Evolutionary conservation across 768 basidiomycete genomes (phyloP).

Genomic region (Lentinula sp.): DNA sequence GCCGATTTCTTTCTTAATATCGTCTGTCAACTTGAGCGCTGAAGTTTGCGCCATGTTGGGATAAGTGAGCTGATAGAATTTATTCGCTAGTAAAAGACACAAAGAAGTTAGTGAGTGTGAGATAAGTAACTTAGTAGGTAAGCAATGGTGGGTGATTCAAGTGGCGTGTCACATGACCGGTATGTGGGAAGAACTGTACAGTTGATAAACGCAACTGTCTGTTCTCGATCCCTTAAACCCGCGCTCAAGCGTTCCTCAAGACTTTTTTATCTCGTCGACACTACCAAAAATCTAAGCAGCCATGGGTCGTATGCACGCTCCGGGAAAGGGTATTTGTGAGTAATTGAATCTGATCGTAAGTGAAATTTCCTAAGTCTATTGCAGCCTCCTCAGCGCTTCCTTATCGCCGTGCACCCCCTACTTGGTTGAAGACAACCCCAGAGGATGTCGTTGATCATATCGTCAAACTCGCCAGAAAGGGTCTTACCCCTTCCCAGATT

Average conservation of each 20-base stretch:
- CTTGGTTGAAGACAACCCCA: conserved; percentile 95
- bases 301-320: conserved; percentile 99
- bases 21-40: conserved; percentile 21
- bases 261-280: conserved; percentile 4
- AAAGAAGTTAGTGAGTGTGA: too few relatives aligned
- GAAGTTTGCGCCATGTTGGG: background rate
- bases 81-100: too few relatives aligned
- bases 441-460: conserved; percentile 97
- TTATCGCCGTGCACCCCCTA: conserved; percentile 89
- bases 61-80: too few relatives aligned
- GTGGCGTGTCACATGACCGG: background rate
- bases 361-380: conserved; percentile 7
- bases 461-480: conserved; percentile 95
- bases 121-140: too few relatives aligned
- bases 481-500: conserved; percentile 95
- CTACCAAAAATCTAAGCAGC: conserved; percentile 20
- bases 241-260: conserved; percentile 4
- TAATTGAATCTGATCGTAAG: conserved; percentile 15
- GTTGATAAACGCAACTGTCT: background rate
- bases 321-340: conserved; percentile 99
- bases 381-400: conserved; percentile 92
- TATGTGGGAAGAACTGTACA: background rate
- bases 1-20: conserved; percentile 37
- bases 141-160: too few relatives aligned
- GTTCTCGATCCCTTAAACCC: too few relatives aligned